Conservation (phyloP, 345 rosid genomes). For the Heritiera littoralis region DNA sequence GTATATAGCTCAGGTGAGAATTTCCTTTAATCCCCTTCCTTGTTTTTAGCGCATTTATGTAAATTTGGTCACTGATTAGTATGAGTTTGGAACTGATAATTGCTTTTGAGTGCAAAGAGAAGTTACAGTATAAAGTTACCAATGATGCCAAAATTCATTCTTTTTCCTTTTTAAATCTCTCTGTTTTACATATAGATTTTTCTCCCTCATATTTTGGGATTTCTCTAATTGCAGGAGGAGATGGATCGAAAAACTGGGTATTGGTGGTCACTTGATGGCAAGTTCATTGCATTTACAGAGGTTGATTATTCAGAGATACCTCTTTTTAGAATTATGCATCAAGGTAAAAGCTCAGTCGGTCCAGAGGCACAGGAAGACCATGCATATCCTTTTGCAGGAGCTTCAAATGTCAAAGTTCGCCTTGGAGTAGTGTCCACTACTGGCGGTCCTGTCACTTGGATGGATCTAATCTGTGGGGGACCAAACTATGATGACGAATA, state of each 20-base stretch:
- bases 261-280: slow-evolving; percentile 98
- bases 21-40: slow-evolving; percentile 21
- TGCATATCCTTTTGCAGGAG: slow-evolving; percentile 95
- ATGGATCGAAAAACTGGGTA: slow-evolving; percentile 95
- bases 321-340: slow-evolving; percentile 93
- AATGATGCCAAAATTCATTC: slow-evolving; percentile 16
- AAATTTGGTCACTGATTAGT: background rate
- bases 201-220: background rate
- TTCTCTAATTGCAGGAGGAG: slow-evolving; percentile 68
- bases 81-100: background rate
- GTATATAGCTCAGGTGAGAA: slow-evolving; percentile 91
- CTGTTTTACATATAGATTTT: background rate
- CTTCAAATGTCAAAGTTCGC: slow-evolving; percentile 77
- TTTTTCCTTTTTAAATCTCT: background rate
- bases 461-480: slow-evolving; percentile 87
- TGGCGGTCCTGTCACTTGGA: slow-evolving; percentile 79
- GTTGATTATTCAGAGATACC: slow-evolving; percentile 79
- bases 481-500: slow-evolving; percentile 62
- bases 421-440: slow-evolving; percentile 82
- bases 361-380: slow-evolving; percentile 87
- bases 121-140: background rate
- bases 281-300: slow-evolving; percentile 76
- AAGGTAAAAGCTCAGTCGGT: slow-evolving; percentile 80
- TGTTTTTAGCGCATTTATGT: slow-evolving; percentile 13
- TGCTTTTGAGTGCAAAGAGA: background rate